Evolutionary conservation across 169 alveolate species (phyloP).

Genomic region (Plasmodium adleri): DNA sequence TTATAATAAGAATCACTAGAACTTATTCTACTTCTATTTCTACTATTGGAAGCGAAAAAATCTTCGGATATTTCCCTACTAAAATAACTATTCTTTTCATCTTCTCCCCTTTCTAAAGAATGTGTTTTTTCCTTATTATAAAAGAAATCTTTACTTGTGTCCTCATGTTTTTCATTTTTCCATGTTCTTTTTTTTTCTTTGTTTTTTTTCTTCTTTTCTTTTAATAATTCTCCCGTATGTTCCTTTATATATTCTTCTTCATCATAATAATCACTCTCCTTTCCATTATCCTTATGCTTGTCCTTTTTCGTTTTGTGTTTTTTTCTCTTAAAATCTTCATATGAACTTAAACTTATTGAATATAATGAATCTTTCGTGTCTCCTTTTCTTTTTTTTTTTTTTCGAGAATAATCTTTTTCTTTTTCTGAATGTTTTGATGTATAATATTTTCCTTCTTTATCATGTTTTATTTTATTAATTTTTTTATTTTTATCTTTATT

Average conservation of each 20-base stretch:
- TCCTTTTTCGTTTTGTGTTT: conserved; percentile 3
- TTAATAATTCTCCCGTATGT: background rate
- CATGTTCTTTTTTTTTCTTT: conserved; percentile 5
- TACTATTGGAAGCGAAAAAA: background rate
- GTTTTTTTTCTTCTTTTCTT: conserved; percentile 23
- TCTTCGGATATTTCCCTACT: background rate
- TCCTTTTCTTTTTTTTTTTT: background rate
- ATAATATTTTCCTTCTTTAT: conserved; percentile 6
- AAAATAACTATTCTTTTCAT: background rate
- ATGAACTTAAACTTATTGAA: conserved; percentile 20
- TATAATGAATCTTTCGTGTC: conserved; percentile 8
- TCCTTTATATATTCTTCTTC: background rate
- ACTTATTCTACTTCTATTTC: no score
- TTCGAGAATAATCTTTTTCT: background rate
- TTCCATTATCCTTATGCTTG: background rate
- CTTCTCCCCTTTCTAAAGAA: background rate
- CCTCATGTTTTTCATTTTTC: conserved; percentile 1
- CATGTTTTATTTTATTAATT: background rate
- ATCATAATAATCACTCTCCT: background rate
- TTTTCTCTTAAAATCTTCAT: conserved; percentile 6
- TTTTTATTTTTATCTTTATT: background rate
- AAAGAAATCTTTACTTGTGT: conserved; percentile 1
- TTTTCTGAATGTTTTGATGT: background rate
- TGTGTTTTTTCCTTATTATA: background rate
- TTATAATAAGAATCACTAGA: background rate